phyloP scores from a whole-genome alignment of 345 rosid genomes.

The Eutrema yunnanense region DNA sequence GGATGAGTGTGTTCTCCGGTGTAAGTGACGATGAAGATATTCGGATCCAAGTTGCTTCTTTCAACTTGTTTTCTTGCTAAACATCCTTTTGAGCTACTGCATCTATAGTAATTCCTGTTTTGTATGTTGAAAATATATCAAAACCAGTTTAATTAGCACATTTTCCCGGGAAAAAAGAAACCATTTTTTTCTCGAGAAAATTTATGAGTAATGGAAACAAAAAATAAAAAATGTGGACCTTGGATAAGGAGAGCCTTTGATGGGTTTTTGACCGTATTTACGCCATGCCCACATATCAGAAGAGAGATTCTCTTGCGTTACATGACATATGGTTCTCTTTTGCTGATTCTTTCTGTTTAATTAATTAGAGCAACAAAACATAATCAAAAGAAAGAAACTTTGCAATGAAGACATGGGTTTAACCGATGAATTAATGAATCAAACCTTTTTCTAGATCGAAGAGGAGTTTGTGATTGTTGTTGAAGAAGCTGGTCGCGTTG shows the following conservation, averaged over 20 bases:
- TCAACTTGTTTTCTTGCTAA: constrained; percentile 91
- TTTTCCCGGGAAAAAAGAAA: background rate
- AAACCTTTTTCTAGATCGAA: constrained; percentile 56
- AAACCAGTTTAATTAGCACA: background rate
- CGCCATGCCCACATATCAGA: constrained; percentile 96
- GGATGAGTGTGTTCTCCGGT: constrained; percentile 93
- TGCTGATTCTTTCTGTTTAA: constrained; percentile 55
- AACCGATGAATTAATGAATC: background rate
- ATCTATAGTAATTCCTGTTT: constrained; percentile 77
- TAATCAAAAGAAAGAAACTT: background rate
- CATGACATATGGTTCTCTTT: constrained; percentile 63
- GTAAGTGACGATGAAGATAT: constrained; percentile 59
- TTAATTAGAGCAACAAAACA: background rate
- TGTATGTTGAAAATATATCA: background rate
- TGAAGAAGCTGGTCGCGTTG: constrained; percentile 28
- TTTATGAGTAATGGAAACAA: background rate
- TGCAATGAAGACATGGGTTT: background rate
- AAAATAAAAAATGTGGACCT: constrained; percentile 34
- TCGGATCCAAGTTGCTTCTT: constrained; percentile 56
- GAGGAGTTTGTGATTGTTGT: constrained; percentile 31
- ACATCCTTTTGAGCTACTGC: constrained; percentile 89
- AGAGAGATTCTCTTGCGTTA: constrained; percentile 65
- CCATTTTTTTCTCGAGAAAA: background rate
- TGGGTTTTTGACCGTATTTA: constrained; percentile 94
- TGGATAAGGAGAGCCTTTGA: constrained; percentile 90